Conservation (phyloP, 306 rosid genomes). For the Clitoria ternatea region DNA sequence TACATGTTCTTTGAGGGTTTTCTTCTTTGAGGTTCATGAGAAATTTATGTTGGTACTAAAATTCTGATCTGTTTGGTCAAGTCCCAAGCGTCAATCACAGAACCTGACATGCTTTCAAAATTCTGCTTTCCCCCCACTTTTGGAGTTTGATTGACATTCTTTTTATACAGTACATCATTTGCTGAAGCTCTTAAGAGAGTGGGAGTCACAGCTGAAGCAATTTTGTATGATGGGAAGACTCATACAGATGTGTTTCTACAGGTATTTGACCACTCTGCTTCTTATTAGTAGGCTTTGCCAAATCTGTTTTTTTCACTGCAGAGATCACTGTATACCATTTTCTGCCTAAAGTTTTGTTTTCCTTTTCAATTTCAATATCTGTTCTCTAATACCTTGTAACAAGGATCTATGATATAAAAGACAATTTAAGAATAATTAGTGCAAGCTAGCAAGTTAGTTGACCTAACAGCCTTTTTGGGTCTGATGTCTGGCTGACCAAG, state of each 20-base stretch:
- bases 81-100: not conserved
- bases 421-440: not conserved
- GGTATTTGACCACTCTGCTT: slow-evolving; percentile 40
- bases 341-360: not conserved
- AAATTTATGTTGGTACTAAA: not conserved
- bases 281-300: not conserved
- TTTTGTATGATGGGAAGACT: slow-evolving; percentile 79
- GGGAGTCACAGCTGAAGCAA: slow-evolving; percentile 69
- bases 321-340: not conserved
- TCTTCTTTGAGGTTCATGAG: not conserved
- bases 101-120: too few relatives aligned
- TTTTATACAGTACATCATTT: slow-evolving; percentile 58
- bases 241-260: slow-evolving; percentile 95
- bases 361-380: not conserved
- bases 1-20: not conserved
- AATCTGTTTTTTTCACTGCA: not conserved
- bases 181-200: slow-evolving; percentile 68
- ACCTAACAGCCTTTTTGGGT: too few relatives aligned
- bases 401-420: not conserved
- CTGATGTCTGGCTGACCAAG: too few relatives aligned
- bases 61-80: not conserved
- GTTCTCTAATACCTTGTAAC: not conserved
- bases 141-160: slow-evolving; percentile 10
- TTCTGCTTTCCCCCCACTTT: too few relatives aligned
- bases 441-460: too few relatives aligned